Conservation (phyloP, 768 basidiomycete species). For the Collybia nuda region DNA sequence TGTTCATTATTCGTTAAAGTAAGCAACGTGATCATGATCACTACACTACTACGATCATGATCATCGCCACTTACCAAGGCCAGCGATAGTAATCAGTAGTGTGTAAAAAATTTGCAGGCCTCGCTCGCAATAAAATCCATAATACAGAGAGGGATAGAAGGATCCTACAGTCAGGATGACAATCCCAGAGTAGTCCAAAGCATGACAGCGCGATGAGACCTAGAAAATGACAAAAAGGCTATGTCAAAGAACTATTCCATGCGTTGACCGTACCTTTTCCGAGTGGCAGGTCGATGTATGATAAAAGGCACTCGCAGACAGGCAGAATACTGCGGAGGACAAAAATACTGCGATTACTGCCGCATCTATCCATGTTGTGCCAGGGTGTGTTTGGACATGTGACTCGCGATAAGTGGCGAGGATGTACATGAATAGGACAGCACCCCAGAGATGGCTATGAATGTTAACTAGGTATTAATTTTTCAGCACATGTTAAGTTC, state of each 20-base stretch:
- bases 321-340: constrained; percentile 68
- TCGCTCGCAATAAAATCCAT: constrained; percentile 72
- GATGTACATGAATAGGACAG: constrained; percentile 57
- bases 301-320: constrained; percentile 68
- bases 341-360: constrained; percentile 67
- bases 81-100: constrained; percentile 46
- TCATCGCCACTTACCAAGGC: constrained; percentile 51
- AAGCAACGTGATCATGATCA: constrained; percentile 10
- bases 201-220: constrained; percentile 62
- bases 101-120: constrained; percentile 56
- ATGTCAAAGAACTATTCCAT: constrained; percentile 2
- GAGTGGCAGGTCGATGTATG: constrained; percentile 80
- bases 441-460: constrained; percentile 76
- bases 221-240: constrained; percentile 21
- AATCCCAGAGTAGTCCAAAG: constrained; percentile 81
- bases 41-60: constrained; percentile 15
- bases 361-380: constrained; percentile 60
- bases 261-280: constrained; percentile 44
- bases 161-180: constrained; percentile 77
- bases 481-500: constrained; percentile 7
- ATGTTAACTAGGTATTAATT: constrained; percentile 66
- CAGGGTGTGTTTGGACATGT: constrained; percentile 50
- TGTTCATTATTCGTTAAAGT: constrained; percentile 19
- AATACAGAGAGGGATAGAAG: constrained; percentile 74
- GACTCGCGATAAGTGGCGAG: constrained; percentile 51